Base-by-base conservation (phyloP, 2,329 filamentous ascomycete genomes). In the Trichoderma asperellum region DNA sequence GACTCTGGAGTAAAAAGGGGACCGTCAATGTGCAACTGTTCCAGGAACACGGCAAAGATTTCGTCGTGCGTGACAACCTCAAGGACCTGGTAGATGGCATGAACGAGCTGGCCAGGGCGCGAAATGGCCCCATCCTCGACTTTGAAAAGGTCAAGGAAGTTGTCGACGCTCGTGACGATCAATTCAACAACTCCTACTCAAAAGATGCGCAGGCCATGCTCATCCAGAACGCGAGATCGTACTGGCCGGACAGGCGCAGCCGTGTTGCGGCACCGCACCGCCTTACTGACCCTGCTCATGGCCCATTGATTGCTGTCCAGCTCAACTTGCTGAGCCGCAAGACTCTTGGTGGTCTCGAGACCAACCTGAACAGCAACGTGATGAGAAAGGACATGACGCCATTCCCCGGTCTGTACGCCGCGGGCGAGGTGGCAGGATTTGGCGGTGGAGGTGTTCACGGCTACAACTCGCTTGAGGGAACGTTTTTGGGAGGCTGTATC, bases 201-300 rank as follows among this genome's bases (percentile, higher is more conserved):
- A 89, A 89, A 73, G 87, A 89, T 70, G 84, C 85, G 1, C 88
- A 89, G 77, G 82, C 85, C 37, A 89, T 89, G 88, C 82, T 89
- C 57, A 85, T 89, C 70, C 79, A 83, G 71, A 89, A 88, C 73
- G 84, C 83, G 0, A 81, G 86, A 35, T 78, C 79, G 32, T 89
- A 88, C 79, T 87, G 84, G 83, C 80, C 85, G 2, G 87, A 89
- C 72, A 79, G 77, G 65, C 75, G 81, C 5, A 83, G 80, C 68
- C 83, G 87, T 8, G 80, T 89, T 5, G 85, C 86, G 4, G 76
- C 81, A 24, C 87, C 85, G 10, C 87, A 89, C 73, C 80, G 80
- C 34, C 77, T 89, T 8, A 77, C 86, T 4, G 87, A 89, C 75
- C 81, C 81, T 18, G 78, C 81, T n/a, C 79, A 88, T 69, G 87